Percentiles rank a stretch among this genome's conserved stretches.
Evolutionary conservation across 169 alveolate species (phyloP).

Genomic region (Plasmodium inui): DNA sequence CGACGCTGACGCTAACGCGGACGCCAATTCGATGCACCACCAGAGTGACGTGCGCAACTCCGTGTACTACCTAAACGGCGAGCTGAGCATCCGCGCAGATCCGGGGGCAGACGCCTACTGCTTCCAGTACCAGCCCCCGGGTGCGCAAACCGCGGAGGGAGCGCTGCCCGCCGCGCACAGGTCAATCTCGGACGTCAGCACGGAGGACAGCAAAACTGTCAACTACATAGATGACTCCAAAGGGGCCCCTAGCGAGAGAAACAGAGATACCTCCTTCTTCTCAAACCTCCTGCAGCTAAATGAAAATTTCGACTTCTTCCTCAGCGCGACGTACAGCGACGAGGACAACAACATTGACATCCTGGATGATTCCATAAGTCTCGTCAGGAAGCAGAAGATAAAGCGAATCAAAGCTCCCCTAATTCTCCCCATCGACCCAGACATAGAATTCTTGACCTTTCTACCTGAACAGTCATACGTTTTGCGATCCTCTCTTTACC

Average conservation of each 20-base stretch:
- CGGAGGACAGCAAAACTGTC: conserved; percentile 8
- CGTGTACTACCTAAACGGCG: conserved; percentile 32
- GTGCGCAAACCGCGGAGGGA: background rate
- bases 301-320: conserved; percentile 59
- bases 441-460: conserved; percentile 43
- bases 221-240: conserved; percentile 65
- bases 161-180: background rate
- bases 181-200: background rate
- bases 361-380: conserved; percentile 69
- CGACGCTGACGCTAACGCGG: background rate
- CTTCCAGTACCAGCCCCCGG: conserved; percentile 26
- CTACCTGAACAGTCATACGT: conserved; percentile 75
- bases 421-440: conserved; percentile 63
- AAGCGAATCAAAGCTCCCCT: conserved; percentile 44
- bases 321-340: conserved; percentile 46
- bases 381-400: conserved; percentile 58
- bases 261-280: conserved; percentile 57
- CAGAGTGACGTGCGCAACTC: conserved; percentile 16
- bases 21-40: background rate
- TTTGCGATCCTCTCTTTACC: conserved; percentile 60
- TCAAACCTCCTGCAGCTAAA: conserved; percentile 52
- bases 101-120: conserved; percentile 6
- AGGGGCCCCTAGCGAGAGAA: conserved; percentile 19
- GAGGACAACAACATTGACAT: conserved; percentile 56
- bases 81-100: conserved; percentile 20